These are phyloP conservation scores for Coemansia sp. DNA, from an alignment of 192 early-diverging fungal genomes.

Conservation along the genomic window DNA sequence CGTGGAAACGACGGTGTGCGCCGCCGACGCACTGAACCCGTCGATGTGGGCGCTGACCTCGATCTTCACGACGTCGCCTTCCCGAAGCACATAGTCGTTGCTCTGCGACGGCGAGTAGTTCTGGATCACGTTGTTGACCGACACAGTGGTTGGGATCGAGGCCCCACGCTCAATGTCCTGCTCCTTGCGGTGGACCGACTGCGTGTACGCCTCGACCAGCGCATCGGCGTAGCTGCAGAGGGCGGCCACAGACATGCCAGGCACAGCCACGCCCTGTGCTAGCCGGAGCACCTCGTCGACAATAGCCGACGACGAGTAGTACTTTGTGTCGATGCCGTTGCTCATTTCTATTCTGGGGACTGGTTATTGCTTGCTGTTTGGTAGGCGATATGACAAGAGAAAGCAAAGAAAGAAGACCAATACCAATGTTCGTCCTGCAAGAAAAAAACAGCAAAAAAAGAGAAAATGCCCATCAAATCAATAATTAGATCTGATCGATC, in stretches of 20 bases:
- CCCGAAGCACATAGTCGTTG: constrained; percentile 64
- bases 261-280: constrained; percentile 55
- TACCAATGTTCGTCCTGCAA: no score
- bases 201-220: constrained; percentile 60
- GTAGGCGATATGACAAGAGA: background rate
- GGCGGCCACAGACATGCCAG: constrained; percentile 63
- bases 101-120: constrained; percentile 71
- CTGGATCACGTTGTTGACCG: constrained; percentile 76
- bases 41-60: constrained; percentile 91
- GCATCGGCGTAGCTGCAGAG: constrained; percentile 70
- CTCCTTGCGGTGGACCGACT: constrained; percentile 62
- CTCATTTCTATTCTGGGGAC: constrained; percentile 8
- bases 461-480: no score
- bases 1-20: constrained; percentile 78
- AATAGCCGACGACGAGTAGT: constrained; percentile 42
- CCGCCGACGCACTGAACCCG: constrained; percentile 83
- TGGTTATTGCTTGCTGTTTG: background rate
- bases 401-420: no score
- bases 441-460: no score
- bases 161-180: constrained; percentile 65
- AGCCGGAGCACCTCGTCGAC: constrained; percentile 56
- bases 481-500: no score
- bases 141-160: constrained; percentile 83
- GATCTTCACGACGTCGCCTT: constrained; percentile 87
- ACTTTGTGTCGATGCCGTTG: constrained; percentile 21